Evolutionary conservation across 805 yeast genomes (phyloP).

Genomic region (Metschnikowia colocasiae): DNA sequence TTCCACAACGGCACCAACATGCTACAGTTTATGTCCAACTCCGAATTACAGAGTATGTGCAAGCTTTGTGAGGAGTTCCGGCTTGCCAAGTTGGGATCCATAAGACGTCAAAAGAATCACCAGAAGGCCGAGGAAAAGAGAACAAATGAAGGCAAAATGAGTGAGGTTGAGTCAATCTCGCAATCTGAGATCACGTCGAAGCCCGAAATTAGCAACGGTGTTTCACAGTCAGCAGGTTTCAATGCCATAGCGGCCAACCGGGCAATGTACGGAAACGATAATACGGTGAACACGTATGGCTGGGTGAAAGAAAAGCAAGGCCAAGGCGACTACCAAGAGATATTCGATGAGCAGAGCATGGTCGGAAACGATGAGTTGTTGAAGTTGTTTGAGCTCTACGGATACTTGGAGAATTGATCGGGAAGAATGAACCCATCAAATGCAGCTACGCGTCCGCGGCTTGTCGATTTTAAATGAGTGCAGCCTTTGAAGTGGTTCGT

Average conservation of each 20-base stretch:
- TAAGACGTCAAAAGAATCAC: constrained; percentile 16
- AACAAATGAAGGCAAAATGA: not conserved
- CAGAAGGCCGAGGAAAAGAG: constrained; percentile 14
- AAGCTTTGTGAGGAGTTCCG: constrained; percentile 39
- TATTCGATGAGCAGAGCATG: constrained; percentile 18
- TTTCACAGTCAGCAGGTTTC: constrained; percentile 1
- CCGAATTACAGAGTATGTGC: constrained; percentile 35
- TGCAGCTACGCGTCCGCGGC: not conserved
- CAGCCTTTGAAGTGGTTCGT: no score
- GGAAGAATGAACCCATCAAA: not conserved
- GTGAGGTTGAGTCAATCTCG: not conserved
- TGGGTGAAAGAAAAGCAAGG: constrained; percentile 15
- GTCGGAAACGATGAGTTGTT: constrained; percentile 32
- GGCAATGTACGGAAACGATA: constrained; percentile 18
- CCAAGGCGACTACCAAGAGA: constrained; percentile 13
- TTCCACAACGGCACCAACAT: constrained; percentile 38
- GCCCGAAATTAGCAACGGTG: not conserved
- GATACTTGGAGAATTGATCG: constrained; percentile 24
- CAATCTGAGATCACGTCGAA: not conserved
- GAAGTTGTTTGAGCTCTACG: constrained; percentile 34
- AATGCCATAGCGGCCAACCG: constrained; percentile 15
- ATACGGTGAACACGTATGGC: constrained; percentile 18
- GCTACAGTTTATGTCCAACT: constrained; percentile 33
- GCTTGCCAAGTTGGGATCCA: constrained; percentile 28
- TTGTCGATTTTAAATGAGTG: no score